Evolutionary conservation across 225 moss, liverwort and hornwort genomes (phyloP), one percentile per base, ranked within the genome.

Genomic region (Polytrichum commune): DNA sequence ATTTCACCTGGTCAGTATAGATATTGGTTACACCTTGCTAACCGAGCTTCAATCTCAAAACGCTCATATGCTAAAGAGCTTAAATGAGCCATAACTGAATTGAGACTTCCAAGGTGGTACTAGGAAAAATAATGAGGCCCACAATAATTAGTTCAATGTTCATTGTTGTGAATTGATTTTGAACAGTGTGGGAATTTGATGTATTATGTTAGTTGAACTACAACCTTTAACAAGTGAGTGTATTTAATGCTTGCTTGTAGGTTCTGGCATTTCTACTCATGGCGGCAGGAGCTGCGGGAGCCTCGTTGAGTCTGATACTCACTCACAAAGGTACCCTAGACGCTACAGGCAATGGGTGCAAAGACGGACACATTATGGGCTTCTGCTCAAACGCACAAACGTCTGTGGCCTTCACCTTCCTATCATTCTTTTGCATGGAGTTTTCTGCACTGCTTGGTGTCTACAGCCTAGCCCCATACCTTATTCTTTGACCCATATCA

Each of bases 281-380:
- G 74, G 81, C 86, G 23, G 86, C 86, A 2, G 86, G 83, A 62
- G 80, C 86, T 71, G 78, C 86, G 6, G 86, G 86, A 26, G 86
- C 86, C 38, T 78, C 86, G 13, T 81, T 81, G 57, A 74, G 76
- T 7, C 63, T 83, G 74, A 27, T 87, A 35, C 69, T 87, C 62
- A 81, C 80, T 67, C 81, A 66, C 55, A 30, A 72, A 57, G 86
- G 86, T 62, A 81, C 83, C 0, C 69, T 83, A 24, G 86, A 87
- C 55, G 74, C 9, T 23, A 80, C 71, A 60, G 86, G 86, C 13
- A 87, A 87, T 66, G 86, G 86, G 29, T 87, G 86, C 78, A 69
- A 62, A 73, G 86, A 83, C 19, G 83, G 81, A n/a, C 62, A 76
- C 9, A 83, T 87, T 38, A 76, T 80, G 8, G 76, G 73, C 0